Percentiles rank a stretch among this genome's conserved stretches.
phyloP scores from a whole-genome alignment of 495 filamentous ascomycete species.

The Corynascus novoguineensis region DNA sequence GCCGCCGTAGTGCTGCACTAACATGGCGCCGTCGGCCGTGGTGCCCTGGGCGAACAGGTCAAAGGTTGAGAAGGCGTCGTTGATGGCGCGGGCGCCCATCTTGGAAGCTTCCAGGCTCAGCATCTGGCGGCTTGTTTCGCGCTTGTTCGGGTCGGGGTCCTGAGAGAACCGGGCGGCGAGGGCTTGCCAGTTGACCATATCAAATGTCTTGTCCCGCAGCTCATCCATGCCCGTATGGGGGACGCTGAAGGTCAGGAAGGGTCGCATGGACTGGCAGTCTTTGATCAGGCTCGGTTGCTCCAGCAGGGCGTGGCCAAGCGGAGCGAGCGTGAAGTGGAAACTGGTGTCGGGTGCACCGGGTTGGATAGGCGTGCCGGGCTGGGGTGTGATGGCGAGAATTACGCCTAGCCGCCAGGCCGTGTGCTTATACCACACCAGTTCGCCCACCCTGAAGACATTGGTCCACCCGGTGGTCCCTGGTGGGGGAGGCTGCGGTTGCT shows the following conservation, averaged over 20 bases:
- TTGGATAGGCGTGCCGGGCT: background rate
- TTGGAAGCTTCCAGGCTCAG: slow-evolving; percentile 43
- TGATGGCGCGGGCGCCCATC: slow-evolving; percentile 36
- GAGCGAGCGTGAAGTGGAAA: slow-evolving; percentile 24
- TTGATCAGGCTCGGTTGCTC: slow-evolving; percentile 22
- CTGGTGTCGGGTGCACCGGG: slow-evolving; percentile 14
- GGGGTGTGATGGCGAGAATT: slow-evolving; percentile 24
- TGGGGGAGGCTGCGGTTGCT: slow-evolving; percentile 8
- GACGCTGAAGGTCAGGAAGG: slow-evolving; percentile 44
- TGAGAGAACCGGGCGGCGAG: slow-evolving; percentile 17
- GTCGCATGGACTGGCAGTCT: slow-evolving; percentile 36
- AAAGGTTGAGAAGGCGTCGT: slow-evolving; percentile 41
- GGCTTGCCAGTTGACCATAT: slow-evolving; percentile 27
- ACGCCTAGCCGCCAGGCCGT: slow-evolving; percentile 37
- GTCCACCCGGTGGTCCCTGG: slow-evolving; percentile 23
- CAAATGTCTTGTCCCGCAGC: slow-evolving; percentile 24
- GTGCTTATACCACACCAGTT: slow-evolving; percentile 41
- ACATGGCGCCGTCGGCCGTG: slow-evolving; percentile 12
- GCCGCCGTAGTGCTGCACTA: slow-evolving; percentile 22
- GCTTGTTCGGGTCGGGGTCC: slow-evolving; percentile 12
- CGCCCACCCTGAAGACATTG: slow-evolving; percentile 38
- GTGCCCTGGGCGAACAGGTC: slow-evolving; percentile 22
- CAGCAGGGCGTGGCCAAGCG: slow-evolving; percentile 25
- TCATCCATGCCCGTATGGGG: slow-evolving; percentile 25
- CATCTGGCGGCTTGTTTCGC: slow-evolving; percentile 20